Conservation (phyloP, 2,329 filamentous ascomycete genomes). For the Bipolaris zeicola region DNA sequence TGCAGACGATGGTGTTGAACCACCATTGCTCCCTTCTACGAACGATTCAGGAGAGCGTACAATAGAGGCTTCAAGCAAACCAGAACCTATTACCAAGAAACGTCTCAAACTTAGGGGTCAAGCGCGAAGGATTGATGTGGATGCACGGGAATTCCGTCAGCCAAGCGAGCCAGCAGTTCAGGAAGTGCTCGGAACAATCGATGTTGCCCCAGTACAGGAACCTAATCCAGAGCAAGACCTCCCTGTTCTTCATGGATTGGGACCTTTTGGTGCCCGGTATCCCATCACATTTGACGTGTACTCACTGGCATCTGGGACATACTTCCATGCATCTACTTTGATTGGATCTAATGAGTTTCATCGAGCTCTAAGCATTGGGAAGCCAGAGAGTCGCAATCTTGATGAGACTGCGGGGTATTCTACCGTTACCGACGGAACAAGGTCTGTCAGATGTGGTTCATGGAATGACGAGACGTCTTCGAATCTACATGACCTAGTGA, state of each 20-base stretch:
- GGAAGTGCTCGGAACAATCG: slow-evolving; percentile 17
- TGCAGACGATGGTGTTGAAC: slow-evolving; percentile 34
- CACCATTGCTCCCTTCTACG: slow-evolving; percentile 27
- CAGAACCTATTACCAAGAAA: slow-evolving; percentile 20
- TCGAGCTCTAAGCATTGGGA: slow-evolving; percentile 46
- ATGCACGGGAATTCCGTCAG: slow-evolving; percentile 54
- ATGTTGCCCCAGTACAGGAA: slow-evolving; percentile 5
- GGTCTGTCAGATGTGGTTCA: slow-evolving; percentile 54
- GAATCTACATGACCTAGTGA: slow-evolving; percentile 26
- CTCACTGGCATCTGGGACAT: slow-evolving; percentile 58
- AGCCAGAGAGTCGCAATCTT: slow-evolving; percentile 45
- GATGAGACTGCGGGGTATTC: slow-evolving; percentile 50
- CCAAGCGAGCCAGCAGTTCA: slow-evolving; percentile 44
- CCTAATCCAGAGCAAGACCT: slow-evolving; percentile 9
- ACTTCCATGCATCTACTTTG: slow-evolving; percentile 62
- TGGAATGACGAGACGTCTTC: slow-evolving; percentile 63
- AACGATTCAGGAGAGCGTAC: slow-evolving; percentile 22
- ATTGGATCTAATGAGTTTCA: slow-evolving; percentile 62
- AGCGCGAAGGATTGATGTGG: slow-evolving; percentile 56
- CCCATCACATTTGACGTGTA: slow-evolving; percentile 59
- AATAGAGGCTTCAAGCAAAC: background rate
- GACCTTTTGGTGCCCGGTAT: slow-evolving; percentile 57
- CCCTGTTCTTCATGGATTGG: slow-evolving; percentile 50
- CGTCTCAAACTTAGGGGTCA: slow-evolving; percentile 44
- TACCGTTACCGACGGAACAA: slow-evolving; percentile 46